These are phyloP conservation scores for Gossypium arboreum DNA, from an alignment of 345 rosid genomes.

Conservation along the genomic window DNA sequence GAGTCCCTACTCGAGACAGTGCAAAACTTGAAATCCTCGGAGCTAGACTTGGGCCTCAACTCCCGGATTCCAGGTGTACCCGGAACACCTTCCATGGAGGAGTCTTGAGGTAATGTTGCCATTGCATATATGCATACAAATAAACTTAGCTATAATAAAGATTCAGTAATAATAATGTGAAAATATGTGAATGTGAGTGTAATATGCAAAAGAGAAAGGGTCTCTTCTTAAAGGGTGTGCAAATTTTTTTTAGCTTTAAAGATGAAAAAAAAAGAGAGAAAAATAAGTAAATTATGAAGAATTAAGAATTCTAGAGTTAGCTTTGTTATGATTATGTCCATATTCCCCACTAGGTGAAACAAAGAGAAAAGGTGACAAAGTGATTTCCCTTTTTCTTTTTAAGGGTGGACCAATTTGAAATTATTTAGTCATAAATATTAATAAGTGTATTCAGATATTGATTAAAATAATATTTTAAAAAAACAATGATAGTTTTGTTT, in stretches of 20 bases:
- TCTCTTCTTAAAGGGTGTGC: neutral
- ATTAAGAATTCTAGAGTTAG: neutral
- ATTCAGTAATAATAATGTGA: neutral
- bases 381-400: neutral
- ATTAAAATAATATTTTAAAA: no score
- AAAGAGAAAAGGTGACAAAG: neutral
- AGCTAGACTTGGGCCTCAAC: neutral
- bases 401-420: neutral
- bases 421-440: no score
- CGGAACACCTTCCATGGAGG: neutral
- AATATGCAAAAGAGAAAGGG: neutral
- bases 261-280: neutral
- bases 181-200: neutral
- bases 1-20: constrained; percentile 19
- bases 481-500: no score
- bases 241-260: neutral
- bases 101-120: neutral
- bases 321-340: neutral
- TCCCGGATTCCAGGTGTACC: neutral
- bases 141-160: neutral
- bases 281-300: no score
- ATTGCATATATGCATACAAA: neutral
- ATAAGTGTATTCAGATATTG: no score
- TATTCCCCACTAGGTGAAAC: neutral
- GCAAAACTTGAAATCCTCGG: neutral